Evolutionary conservation across 257 asterid species (phyloP).

Genomic region (Solanum peruvianum): DNA sequence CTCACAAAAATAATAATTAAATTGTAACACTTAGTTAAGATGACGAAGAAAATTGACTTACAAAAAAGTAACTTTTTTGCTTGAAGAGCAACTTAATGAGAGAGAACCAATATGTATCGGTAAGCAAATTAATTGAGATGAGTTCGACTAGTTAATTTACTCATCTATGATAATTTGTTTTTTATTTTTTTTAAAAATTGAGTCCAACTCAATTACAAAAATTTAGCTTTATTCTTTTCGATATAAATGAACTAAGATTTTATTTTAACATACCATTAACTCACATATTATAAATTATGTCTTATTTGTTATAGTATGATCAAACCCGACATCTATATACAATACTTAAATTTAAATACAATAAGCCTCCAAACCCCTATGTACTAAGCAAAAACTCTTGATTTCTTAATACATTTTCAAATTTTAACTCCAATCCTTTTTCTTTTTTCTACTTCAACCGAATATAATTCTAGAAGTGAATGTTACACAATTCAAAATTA

Average conservation of each 20-base stretch:
- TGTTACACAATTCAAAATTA: neutral
- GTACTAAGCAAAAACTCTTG: too few relatives aligned
- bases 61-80: too few relatives aligned
- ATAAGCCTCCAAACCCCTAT: neutral
- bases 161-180: neutral
- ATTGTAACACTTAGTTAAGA: neutral
- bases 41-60: neutral
- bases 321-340: neutral
- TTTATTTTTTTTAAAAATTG: too few relatives aligned
- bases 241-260: too few relatives aligned
- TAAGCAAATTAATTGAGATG: neutral
- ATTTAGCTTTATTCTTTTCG: neutral
- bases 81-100: too few relatives aligned
- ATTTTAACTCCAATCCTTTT: too few relatives aligned
- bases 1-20: neutral
- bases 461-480: neutral
- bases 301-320: too few relatives aligned
- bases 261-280: too few relatives aligned
- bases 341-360: too few relatives aligned
- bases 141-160: neutral
- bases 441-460: too few relatives aligned
- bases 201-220: neutral
- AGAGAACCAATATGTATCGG: neutral
- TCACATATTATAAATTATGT: neutral
- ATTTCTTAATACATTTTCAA: too few relatives aligned